Evolutionary conservation across 768 basidiomycete genomes (phyloP), one percentile per base, ranked within the genome.

Genomic region (Lepiota venenata): DNA sequence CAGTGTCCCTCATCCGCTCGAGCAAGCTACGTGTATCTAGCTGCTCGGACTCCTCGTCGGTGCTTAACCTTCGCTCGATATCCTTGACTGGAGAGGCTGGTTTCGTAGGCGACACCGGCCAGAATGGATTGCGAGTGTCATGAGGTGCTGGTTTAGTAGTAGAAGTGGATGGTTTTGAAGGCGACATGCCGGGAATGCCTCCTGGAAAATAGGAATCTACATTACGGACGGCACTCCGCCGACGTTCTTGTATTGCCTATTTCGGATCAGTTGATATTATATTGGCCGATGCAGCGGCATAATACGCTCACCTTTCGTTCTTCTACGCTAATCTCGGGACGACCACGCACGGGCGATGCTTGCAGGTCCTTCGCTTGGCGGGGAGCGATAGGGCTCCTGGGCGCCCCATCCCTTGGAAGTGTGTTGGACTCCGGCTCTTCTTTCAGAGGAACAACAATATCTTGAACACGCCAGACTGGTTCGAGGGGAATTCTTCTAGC

Each of bases 161-260:
- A 47, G 39, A 61, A 29, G 59, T 52, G 11, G 45, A 63, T 56
- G 51, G 64, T 55, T 58, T 68, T 66, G 64, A 56, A 63, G 64
- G 64, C 61, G 65, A 66, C 69, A 82, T 71, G 1, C 83, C 84
- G 1, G 84, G 84, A 12, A 78, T 72, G 16, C 78, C 76, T 18
- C 75, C 80, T 16, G 68, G 73, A 65, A 80, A 83, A 62, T 80
- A 81, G 12, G 64, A 77, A 70, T 55, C 81, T 64, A 58, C 74
- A 69, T 73, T 66, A 2, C 68, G 71, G 37, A 85, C 63, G 0
- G 85, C 85, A 50, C 83, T 85, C 9, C 78, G 73, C 21, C 85
- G 69, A 8, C 86, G 77, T 50, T 85, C 84, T 58, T 79, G 77
- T 39, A 88, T 87, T 0, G 82, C 84, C 75, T 55, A 48, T 41